Percentiles rank a stretch among this genome's conserved stretches.
Conservation (phyloP, 2,329 filamentous ascomycete species). For the Dothideomycetidae sp. region DNA sequence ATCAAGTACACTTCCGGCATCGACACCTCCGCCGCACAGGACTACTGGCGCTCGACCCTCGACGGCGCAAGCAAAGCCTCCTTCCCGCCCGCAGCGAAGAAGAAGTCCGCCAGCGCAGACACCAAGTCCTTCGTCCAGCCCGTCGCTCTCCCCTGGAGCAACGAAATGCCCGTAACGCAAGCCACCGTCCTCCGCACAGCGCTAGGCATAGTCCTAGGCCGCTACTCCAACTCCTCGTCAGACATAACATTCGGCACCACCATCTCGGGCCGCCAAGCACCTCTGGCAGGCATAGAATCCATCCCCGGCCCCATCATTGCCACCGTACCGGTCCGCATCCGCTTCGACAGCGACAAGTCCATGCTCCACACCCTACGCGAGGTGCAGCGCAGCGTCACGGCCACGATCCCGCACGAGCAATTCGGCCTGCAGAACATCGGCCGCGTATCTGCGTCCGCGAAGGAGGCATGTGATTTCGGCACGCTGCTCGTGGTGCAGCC, state of each 20-base stretch:
- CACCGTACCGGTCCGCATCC: slow-evolving; percentile 49
- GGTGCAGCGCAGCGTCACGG: slow-evolving; percentile 25
- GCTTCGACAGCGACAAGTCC: slow-evolving; percentile 36
- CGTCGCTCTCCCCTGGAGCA: neutral
- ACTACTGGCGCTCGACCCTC: neutral
- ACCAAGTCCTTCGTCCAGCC: neutral
- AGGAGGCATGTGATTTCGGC: slow-evolving; percentile 3
- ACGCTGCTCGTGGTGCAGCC: slow-evolving; percentile 4
- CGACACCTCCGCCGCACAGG: neutral
- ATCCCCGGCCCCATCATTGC: slow-evolving; percentile 55
- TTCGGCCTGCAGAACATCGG: slow-evolving; percentile 26
- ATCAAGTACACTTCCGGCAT: neutral
- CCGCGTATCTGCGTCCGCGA: slow-evolving; percentile 18
- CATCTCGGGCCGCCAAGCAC: slow-evolving; percentile 48
- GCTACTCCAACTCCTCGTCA: slow-evolving; percentile 15
- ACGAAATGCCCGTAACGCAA: neutral
- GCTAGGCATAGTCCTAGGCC: neutral
- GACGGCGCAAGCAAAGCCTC: neutral
- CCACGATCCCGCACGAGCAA: slow-evolving; percentile 22
- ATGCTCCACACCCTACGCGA: slow-evolving; percentile 21
- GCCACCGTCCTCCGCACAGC: slow-evolving; percentile 2
- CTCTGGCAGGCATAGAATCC: slow-evolving; percentile 39
- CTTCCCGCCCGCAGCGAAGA: neutral
- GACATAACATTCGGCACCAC: slow-evolving; percentile 50
- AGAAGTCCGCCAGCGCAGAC: too few species aligned